Percentiles rank a stretch among this genome's conserved stretches.
These are phyloP conservation scores for Colletotrichum coccodes DNA, from an alignment of 2,329 filamentous ascomycete genomes.

Conservation along the genomic window DNA sequence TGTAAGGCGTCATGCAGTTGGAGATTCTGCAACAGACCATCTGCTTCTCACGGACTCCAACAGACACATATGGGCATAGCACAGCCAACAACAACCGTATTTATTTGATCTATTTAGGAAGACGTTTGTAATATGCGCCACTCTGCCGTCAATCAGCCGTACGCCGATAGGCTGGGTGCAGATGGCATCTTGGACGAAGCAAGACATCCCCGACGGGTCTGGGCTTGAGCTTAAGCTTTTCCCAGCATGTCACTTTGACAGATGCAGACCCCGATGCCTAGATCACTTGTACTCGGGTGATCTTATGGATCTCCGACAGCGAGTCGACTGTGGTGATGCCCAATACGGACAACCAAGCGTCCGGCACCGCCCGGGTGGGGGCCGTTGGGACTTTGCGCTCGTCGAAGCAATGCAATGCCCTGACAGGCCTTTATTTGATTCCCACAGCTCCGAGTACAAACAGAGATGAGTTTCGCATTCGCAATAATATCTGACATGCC, in stretches of 20 bases:
- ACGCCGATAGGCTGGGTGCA: constrained; percentile 1
- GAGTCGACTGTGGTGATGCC: background rate
- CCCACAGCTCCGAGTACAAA: background rate
- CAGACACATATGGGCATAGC: background rate
- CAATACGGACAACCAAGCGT: background rate
- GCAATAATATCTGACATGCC: background rate
- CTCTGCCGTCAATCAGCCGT: background rate
- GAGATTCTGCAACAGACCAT: background rate
- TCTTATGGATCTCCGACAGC: background rate
- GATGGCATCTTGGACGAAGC: background rate
- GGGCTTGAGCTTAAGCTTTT: background rate
- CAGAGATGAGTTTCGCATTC: background rate
- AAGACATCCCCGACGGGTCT: background rate
- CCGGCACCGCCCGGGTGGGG: constrained; percentile 1
- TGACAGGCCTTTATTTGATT: background rate
- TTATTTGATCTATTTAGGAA: background rate
- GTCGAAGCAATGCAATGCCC: background rate
- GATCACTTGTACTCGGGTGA: background rate
- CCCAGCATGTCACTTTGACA: constrained; percentile 4
- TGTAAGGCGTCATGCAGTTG: background rate
- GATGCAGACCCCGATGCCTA: background rate
- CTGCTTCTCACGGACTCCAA: background rate
- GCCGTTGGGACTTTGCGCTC: background rate
- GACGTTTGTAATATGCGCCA: constrained; percentile 22
- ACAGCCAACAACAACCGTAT: background rate